Percentiles rank a stretch among this genome's conserved stretches.
Evolutionary conservation across 371 early-diverging fungal genomes (phyloP).

Genomic region (Mortierella polycephala): DNA sequence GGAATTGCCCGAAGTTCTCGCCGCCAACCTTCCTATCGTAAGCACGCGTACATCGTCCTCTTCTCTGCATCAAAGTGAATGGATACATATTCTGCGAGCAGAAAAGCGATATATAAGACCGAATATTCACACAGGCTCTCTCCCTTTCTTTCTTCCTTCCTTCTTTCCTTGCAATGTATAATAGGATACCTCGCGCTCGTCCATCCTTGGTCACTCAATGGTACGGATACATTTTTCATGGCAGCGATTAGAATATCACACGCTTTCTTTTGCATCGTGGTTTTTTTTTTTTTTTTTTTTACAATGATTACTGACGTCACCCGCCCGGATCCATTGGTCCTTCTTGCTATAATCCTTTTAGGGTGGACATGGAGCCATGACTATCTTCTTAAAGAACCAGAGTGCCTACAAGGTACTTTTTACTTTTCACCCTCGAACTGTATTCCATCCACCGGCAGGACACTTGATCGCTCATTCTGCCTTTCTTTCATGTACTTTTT

Average conservation of each 20-base stretch:
- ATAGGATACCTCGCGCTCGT: constrained; percentile 69
- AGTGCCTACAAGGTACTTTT: constrained; percentile 63
- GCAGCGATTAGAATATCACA: too few relatives aligned
- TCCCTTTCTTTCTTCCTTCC: not conserved
- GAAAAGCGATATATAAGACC: not conserved
- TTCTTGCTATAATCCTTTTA: constrained; percentile 12
- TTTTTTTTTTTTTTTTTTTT: too few relatives aligned
- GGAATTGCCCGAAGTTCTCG: constrained; percentile 75
- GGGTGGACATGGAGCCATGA: constrained; percentile 95
- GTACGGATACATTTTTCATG: constrained; percentile 33
- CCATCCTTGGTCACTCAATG: constrained; percentile 89
- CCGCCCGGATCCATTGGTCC: not conserved
- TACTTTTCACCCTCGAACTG: not conserved
- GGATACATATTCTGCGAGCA: not conserved
- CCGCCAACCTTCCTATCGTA: constrained; percentile 69
- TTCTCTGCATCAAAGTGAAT: not conserved
- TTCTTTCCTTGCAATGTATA: not conserved
- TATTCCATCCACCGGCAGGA: not conserved
- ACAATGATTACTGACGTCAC: not conserved
- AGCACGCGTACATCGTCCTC: constrained; percentile 14
- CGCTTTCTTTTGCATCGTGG: too few relatives aligned
- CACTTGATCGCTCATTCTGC: not conserved
- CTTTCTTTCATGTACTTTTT: not conserved
- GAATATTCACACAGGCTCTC: not conserved
- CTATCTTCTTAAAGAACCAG: constrained; percentile 77